Evolutionary conservation across 2,329 filamentous ascomycete species (phyloP).

Genomic region (Botryotinia calthae): DNA sequence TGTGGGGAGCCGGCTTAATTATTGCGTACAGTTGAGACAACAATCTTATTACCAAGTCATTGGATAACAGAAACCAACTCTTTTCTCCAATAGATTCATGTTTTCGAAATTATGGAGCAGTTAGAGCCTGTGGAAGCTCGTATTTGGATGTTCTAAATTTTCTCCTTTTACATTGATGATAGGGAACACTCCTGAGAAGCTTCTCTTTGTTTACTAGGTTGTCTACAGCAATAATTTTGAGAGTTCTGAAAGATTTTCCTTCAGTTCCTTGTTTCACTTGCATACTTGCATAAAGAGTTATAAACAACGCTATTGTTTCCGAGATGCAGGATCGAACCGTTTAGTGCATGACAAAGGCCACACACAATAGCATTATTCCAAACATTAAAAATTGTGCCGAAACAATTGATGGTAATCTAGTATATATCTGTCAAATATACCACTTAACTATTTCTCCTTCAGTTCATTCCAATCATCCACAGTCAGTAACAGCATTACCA

Average conservation of each 20-base stretch:
- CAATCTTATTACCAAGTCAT: neutral
- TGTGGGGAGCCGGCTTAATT: neutral
- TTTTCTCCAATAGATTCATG: neutral
- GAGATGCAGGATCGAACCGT: rapidly evolving
- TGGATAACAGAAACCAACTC: neutral
- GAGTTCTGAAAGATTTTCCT: neutral
- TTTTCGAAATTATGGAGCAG: neutral
- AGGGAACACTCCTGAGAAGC: neutral
- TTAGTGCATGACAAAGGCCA: neutral
- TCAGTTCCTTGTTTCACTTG: neutral
- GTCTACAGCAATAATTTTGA: too few species aligned
- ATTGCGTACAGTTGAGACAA: neutral
- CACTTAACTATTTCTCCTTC: neutral
- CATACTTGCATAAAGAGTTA: neutral
- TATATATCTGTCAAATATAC: neutral
- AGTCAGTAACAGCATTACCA: neutral
- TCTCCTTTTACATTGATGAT: neutral
- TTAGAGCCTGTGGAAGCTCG: neutral
- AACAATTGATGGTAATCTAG: neutral
- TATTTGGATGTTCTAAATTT: neutral
- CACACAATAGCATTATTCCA: neutral
- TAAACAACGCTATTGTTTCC: neutral
- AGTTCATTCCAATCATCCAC: neutral
- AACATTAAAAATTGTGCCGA: neutral
- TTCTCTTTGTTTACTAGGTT: neutral